phyloP scores from a whole-genome alignment of 495 filamentous ascomycete genomes.

The Penicillium waksmanii region DNA sequence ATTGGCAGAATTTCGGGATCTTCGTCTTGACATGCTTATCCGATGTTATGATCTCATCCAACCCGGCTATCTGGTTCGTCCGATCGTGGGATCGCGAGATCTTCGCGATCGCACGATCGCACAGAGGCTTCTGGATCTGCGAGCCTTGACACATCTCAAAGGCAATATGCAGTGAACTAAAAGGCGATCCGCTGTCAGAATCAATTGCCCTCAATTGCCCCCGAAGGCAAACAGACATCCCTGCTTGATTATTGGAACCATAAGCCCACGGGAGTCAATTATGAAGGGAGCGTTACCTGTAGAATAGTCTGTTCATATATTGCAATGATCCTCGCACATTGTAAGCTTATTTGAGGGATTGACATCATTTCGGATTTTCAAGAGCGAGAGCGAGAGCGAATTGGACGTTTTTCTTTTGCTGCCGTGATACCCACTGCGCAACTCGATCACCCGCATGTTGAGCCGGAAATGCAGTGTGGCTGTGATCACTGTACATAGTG shows the following conservation, averaged over 20 bases:
- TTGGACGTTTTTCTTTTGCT: neutral
- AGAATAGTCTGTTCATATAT: neutral
- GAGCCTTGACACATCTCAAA: neutral
- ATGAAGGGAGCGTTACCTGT: neutral
- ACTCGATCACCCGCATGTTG: neutral
- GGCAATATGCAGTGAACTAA: neutral
- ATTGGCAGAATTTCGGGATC: slow-evolving; percentile 5
- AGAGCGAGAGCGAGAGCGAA: neutral
- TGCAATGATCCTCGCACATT: neutral
- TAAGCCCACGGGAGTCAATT: neutral
- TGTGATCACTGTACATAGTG: neutral
- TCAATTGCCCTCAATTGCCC: neutral
- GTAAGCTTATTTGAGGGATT: neutral
- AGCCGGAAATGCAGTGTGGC: too few relatives aligned
- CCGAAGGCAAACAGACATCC: neutral
- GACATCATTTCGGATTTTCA: neutral
- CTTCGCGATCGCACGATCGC: slow-evolving; percentile 6
- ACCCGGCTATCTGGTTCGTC: slow-evolving; percentile 12
- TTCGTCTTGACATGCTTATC: slow-evolving; percentile 1
- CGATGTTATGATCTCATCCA: slow-evolving; percentile 5
- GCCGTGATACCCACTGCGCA: neutral
- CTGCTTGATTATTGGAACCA: neutral
- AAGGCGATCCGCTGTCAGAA: neutral
- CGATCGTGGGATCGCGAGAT: slow-evolving; percentile 12
- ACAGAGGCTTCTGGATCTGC: neutral